Conservation (phyloP, 345 rosid species). For the Xanthoceras sorbifolium region DNA sequence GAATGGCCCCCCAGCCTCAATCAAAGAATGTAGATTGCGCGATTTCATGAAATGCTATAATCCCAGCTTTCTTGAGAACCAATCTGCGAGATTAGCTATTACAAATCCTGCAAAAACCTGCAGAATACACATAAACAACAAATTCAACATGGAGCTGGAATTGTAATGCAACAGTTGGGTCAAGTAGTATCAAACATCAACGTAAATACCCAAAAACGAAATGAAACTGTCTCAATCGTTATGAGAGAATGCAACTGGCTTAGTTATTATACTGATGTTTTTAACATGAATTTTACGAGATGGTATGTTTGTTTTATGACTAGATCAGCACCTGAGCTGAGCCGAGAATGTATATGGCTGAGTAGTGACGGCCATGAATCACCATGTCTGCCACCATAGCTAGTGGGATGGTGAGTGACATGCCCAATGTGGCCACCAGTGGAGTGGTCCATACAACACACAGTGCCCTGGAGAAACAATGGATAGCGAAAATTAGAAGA, state of each 20-base stretch:
- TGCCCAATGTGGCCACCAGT: slow-evolving; percentile 77
- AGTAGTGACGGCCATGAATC: slow-evolving; percentile 80
- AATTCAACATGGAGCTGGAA: neutral
- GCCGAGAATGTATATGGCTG: slow-evolving; percentile 76
- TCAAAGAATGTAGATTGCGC: slow-evolving; percentile 23
- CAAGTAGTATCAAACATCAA: neutral
- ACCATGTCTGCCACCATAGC: slow-evolving; percentile 88
- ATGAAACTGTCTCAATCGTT: too few species aligned
- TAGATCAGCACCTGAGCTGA: slow-evolving; percentile 60
- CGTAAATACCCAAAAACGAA: neutral
- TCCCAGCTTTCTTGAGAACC: slow-evolving; percentile 79
- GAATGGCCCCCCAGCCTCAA: slow-evolving; percentile 29
- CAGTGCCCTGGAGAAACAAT: slow-evolving; percentile 54
- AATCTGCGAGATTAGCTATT: slow-evolving; percentile 77
- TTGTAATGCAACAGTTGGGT: too few species aligned
- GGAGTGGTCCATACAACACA: slow-evolving; percentile 91
- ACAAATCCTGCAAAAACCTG: slow-evolving; percentile 98
- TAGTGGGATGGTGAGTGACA: slow-evolving; percentile 86
- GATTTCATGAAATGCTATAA: slow-evolving; percentile 45
- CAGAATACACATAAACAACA: neutral
- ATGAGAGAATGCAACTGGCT: too few species aligned
- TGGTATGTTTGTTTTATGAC: neutral
- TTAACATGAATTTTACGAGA: too few species aligned
- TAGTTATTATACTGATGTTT: too few species aligned
- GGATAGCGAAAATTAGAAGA: neutral